Evolutionary conservation across 352 stramenopile genomes (phyloP).

Genomic region (Nothophytophthora sp.): DNA sequence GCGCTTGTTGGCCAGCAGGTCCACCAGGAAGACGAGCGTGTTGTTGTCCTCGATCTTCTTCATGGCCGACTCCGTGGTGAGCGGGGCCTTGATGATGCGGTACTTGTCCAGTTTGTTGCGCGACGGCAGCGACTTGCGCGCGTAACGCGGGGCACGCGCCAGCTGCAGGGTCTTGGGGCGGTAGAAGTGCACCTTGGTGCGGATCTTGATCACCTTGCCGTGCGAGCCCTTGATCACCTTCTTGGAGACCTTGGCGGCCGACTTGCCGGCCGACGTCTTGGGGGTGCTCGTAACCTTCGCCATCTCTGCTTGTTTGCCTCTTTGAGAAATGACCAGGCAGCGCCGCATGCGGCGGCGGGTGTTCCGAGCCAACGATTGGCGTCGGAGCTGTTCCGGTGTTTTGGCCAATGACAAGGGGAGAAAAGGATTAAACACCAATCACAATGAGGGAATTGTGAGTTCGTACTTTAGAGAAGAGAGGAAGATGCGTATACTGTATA

Average conservation of each 20-base stretch:
- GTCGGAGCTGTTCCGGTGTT: background rate
- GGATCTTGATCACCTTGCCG: slow-evolving; percentile 98
- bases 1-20: slow-evolving; percentile 99
- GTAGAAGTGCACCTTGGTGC: slow-evolving; percentile 99
- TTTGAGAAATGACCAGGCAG: slow-evolving; percentile 38
- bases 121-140: slow-evolving; percentile 91
- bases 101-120: slow-evolving; percentile 99
- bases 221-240: slow-evolving; percentile 96
- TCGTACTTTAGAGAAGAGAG: slow-evolving; percentile 9
- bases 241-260: slow-evolving; percentile 93
- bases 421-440: slow-evolving; percentile 2
- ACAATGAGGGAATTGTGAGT: background rate
- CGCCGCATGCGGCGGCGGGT: background rate
- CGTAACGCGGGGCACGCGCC: slow-evolving; percentile 96
- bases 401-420: slow-evolving; percentile 16
- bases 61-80: slow-evolving; percentile 99
- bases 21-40: slow-evolving; percentile 99
- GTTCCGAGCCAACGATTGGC: slow-evolving; percentile 34
- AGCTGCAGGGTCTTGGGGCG: slow-evolving; percentile 98
- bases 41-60: slow-evolving; percentile 99
- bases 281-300: slow-evolving; percentile 60
- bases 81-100: slow-evolving; percentile 99
- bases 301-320: slow-evolving; percentile 67
- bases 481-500: too few relatives aligned
- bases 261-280: slow-evolving; percentile 89